Percentiles rank a stretch among this genome's conserved stretches.
These are phyloP conservation scores for Ramaria rubella DNA, from an alignment of 768 basidiomycete species.

Conservation along the genomic window DNA sequence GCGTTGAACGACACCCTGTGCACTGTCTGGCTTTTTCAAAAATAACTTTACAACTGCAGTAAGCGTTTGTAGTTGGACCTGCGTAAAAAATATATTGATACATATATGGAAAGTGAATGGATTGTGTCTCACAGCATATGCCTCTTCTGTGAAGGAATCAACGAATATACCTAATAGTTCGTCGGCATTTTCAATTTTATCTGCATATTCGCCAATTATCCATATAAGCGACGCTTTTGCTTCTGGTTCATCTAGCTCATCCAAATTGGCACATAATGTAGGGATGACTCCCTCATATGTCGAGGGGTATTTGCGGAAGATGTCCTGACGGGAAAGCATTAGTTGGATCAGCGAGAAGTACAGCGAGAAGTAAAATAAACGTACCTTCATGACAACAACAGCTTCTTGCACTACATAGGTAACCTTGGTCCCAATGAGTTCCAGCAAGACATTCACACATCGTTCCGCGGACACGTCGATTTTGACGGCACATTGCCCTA, in stretches of 20 bases:
- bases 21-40: conserved; percentile 88
- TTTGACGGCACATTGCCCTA: conserved; percentile 94
- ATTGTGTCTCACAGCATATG: conserved; percentile 61
- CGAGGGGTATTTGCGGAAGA: conserved; percentile 95
- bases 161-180: conserved; percentile 88
- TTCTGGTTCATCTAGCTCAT: conserved; percentile 96
- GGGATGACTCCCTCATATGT: conserved; percentile 98
- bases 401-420: conserved; percentile 98
- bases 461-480: conserved; percentile 89
- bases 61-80: conserved; percentile 67
- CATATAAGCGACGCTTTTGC: conserved; percentile 97
- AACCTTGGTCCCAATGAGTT: conserved; percentile 87
- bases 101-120: not conserved
- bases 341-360: not conserved
- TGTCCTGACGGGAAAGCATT: conserved; percentile 53
- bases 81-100: not conserved
- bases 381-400: conserved; percentile 96
- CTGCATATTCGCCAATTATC: conserved; percentile 98
- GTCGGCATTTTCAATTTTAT: conserved; percentile 95
- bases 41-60: conserved; percentile 97
- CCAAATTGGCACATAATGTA: conserved; percentile 87
- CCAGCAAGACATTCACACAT: conserved; percentile 90
- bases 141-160: conserved; percentile 89
- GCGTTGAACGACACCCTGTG: conserved; percentile 88
- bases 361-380: conserved; percentile 10